Percentiles rank a stretch among this genome's conserved stretches.
Conservation (phyloP, 805 yeast species). For the Wickerhamomyces sydowiorum region DNA sequence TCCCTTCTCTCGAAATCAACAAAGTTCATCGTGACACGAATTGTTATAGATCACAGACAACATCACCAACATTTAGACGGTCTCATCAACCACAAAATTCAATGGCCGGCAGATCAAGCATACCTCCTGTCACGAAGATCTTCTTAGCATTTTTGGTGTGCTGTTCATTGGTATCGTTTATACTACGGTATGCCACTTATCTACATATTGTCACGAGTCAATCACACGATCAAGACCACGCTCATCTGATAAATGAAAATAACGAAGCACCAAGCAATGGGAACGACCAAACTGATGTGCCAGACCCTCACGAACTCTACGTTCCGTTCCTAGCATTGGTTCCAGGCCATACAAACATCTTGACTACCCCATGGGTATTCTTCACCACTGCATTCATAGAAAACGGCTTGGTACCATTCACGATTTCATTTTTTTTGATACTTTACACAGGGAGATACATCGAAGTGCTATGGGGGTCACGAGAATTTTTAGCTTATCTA, state of each 20-base stretch:
- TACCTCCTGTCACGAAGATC: constrained; percentile 29
- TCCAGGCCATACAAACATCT: constrained; percentile 35
- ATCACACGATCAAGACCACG: constrained; percentile 16
- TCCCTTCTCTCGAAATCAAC: no score
- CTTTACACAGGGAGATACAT: constrained; percentile 49
- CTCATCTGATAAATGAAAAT: constrained; percentile 9
- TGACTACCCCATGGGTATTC: constrained; percentile 44
- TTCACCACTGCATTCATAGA: constrained; percentile 43
- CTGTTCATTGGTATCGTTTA: constrained; percentile 23
- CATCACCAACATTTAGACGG: no score
- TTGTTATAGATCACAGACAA: no score
- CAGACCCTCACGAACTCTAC: constrained; percentile 39
- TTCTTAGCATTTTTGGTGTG: constrained; percentile 15
- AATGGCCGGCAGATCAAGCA: constrained; percentile 14
- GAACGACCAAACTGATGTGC: constrained; percentile 12
- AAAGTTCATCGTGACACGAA: no score
- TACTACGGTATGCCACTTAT: constrained; percentile 26
- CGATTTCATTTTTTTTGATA: constrained; percentile 31
- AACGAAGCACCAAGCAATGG: constrained; percentile 3
- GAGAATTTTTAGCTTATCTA: constrained; percentile 39
- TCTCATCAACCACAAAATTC: not conserved
- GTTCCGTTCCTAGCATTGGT: constrained; percentile 48
- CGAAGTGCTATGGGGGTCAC: constrained; percentile 50
- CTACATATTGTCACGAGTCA: constrained; percentile 21
- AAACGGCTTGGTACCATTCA: constrained; percentile 32